A percentile compares a stretch with the other conserved stretches of the same genome.
Conservation (phyloP, 345 rosid genomes). For the Limnanthes douglasii region DNA sequence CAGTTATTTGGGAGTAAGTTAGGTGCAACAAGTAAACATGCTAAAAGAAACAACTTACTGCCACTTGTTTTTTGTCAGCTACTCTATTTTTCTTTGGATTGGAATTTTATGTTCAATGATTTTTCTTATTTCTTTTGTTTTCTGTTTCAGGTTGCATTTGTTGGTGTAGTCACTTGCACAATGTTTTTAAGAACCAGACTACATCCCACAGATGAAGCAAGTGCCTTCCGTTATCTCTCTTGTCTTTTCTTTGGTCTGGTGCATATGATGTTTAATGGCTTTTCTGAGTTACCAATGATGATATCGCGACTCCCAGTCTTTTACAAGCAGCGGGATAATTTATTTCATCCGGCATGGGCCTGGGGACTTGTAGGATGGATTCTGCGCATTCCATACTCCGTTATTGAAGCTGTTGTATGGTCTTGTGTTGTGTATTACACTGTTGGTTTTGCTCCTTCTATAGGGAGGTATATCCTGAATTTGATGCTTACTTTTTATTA, state of each 20-base stretch:
- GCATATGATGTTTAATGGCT: conserved; percentile 86
- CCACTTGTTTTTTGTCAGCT: neutral
- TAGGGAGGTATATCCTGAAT: conserved; percentile 31
- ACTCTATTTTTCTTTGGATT: no score
- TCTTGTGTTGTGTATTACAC: conserved; percentile 61
- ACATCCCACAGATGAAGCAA: conserved; percentile 60
- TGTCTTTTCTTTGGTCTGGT: conserved; percentile 76
- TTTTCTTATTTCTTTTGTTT: no score
- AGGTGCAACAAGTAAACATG: neutral
- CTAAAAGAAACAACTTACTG: neutral
- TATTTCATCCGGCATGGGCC: conserved; percentile 88
- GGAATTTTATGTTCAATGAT: no score
- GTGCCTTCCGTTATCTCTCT: conserved; percentile 57
- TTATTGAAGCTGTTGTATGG: conserved; percentile 82
- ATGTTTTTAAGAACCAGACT: conserved; percentile 56
- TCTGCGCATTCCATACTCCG: conserved; percentile 75
- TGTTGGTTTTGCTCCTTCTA: conserved; percentile 70
- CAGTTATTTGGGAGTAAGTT: no score
- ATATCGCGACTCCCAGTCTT: conserved; percentile 81
- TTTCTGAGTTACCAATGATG: conserved; percentile 71
- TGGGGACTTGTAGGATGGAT: conserved; percentile 75
- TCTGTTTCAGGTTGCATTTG: conserved; percentile 54
- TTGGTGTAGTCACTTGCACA: conserved; percentile 75
- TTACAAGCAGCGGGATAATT: conserved; percentile 84
- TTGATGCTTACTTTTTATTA: neutral